Percentiles rank a stretch among this genome's conserved stretches.
phyloP scores from a whole-genome alignment of 73 alveolate genomes.

The Paramecium pentaurelia region DNA sequence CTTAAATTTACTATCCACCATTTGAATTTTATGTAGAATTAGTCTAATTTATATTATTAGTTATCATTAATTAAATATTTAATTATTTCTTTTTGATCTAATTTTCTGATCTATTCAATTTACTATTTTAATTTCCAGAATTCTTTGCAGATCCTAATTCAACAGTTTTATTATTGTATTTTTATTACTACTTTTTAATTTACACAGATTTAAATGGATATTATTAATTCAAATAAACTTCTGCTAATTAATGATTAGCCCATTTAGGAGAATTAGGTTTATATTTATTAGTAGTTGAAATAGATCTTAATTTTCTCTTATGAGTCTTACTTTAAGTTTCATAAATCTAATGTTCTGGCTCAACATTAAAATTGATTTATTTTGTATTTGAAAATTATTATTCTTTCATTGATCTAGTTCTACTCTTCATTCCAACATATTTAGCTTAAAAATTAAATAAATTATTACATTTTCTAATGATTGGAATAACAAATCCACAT shows the following conservation, averaged over 20 bases:
- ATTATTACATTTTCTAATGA: conserved; percentile 29
- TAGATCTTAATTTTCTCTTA: conserved; percentile 8
- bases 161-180: neutral
- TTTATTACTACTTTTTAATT: neutral
- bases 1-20: neutral
- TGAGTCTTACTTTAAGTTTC: neutral
- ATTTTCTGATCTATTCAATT: neutral
- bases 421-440: neutral
- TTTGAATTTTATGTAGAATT: neutral
- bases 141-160: neutral
- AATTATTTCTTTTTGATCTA: neutral
- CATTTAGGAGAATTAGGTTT: conserved; percentile 35
- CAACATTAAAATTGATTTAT: neutral
- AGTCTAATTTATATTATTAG: neutral
- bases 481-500: conserved; percentile 31
- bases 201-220: neutral
- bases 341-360: neutral
- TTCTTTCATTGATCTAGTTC: conserved; percentile 21
- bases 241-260: neutral
- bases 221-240: neutral
- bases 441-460: neutral
- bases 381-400: neutral
- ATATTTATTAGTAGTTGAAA: neutral
- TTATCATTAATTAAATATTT: neutral
- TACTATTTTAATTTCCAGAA: neutral